Evolutionary conservation across 306 rosid genomes (phyloP).

Genomic region (Potentilla sterilis): DNA sequence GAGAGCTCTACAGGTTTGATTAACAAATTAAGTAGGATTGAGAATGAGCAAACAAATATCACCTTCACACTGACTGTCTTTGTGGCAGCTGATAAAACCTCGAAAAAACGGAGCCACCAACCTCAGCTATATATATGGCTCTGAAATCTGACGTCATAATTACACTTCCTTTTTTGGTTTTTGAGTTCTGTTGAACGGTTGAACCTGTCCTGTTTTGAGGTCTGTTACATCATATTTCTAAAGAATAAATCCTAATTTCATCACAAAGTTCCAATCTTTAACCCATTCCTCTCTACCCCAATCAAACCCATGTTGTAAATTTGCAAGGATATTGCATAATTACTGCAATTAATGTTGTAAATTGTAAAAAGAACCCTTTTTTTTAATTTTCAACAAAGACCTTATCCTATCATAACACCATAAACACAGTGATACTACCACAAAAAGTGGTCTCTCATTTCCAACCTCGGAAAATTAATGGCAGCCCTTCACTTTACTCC

Average conservation of each 20-base stretch:
- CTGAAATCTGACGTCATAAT: conserved; percentile 1
- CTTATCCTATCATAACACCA: conserved; percentile 45
- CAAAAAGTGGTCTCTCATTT: conserved; percentile 16
- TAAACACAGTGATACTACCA: conserved; percentile 9
- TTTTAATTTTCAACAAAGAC: background rate
- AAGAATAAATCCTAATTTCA: background rate
- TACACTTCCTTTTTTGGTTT: background rate
- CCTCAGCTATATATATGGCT: background rate
- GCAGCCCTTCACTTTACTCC: conserved; percentile 59
- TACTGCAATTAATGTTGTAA: background rate
- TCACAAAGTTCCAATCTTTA: background rate
- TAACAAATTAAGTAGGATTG: background rate
- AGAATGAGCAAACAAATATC: conserved; percentile 8
- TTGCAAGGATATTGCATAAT: background rate
- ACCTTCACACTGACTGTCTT: conserved; percentile 24
- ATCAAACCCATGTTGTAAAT: background rate
- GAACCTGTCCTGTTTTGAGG: background rate
- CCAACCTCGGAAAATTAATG: conserved; percentile 33
- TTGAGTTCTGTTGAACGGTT: background rate
- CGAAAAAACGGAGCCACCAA: background rate
- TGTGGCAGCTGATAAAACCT: conserved; percentile 1
- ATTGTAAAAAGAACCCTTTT: no score
- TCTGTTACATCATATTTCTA: background rate
- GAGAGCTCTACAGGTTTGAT: conserved; percentile 2
- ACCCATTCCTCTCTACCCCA: background rate